These are phyloP conservation scores for Scutellaria barbata DNA, from an alignment of 257 asterid species.

Conservation along the genomic window DNA sequence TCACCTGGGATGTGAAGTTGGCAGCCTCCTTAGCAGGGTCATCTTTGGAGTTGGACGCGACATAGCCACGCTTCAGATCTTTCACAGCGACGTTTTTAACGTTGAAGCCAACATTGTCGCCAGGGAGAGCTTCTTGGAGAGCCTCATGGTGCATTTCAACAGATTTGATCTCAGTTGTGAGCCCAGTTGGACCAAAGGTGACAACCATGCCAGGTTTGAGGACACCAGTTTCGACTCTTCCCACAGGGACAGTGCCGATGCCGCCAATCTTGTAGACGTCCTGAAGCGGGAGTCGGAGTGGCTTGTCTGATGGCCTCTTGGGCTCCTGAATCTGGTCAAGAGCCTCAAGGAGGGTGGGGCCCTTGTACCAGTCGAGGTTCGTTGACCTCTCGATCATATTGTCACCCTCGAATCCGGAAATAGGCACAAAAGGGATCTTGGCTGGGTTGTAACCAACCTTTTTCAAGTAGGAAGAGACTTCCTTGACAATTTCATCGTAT, in stretches of 20 bases:
- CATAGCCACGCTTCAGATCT: constrained; percentile 51
- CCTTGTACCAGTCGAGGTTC: constrained; percentile 56
- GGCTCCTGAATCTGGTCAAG: constrained; percentile 47
- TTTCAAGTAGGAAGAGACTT: constrained; percentile 53
- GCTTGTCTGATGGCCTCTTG: constrained; percentile 51
- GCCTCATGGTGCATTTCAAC: constrained; percentile 53
- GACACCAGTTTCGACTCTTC: constrained; percentile 47
- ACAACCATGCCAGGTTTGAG: constrained; percentile 46
- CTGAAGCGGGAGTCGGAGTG: constrained; percentile 53
- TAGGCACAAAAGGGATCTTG: constrained; percentile 47
- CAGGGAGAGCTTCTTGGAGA: constrained; percentile 45
- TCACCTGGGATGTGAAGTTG: constrained; percentile 45
- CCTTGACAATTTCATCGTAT: constrained; percentile 53
- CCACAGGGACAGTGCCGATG: constrained; percentile 52
- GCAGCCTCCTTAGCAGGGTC: constrained; percentile 51
- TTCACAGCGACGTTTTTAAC: constrained; percentile 52
- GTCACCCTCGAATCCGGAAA: constrained; percentile 52
- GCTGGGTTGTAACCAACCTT: constrained; percentile 53
- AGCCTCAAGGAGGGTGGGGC: constrained; percentile 54
- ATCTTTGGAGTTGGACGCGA: constrained; percentile 50
- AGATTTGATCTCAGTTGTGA: constrained; percentile 50
- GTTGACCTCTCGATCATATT: constrained; percentile 50
- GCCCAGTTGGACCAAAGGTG: constrained; percentile 47
- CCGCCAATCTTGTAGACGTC: constrained; percentile 56
- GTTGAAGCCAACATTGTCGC: constrained; percentile 50